These are phyloP conservation scores for Thozetella sp. DNA, from an alignment of 495 filamentous ascomycete species.

Conservation along the genomic window DNA sequence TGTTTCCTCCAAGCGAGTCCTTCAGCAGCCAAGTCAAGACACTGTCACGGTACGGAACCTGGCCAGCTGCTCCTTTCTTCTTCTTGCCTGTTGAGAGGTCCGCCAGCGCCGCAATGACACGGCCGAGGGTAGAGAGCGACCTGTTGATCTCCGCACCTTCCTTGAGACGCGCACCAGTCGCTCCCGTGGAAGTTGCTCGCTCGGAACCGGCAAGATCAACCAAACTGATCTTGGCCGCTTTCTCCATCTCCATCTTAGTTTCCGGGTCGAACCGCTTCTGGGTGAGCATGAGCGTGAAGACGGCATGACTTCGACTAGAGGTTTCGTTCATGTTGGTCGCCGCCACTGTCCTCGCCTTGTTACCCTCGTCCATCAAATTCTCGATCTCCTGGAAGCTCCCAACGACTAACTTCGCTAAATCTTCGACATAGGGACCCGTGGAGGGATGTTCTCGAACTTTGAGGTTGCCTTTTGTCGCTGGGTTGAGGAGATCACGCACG, in stretches of 20 bases:
- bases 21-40: conserved; percentile 97
- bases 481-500: conserved; percentile 94
- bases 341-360: conserved; percentile 96
- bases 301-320: conserved; percentile 95
- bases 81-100: conserved; percentile 88
- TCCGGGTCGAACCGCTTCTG: conserved; percentile 93
- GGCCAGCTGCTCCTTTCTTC: conserved; percentile 65
- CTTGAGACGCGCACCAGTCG: conserved; percentile 93
- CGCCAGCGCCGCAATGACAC: conserved; percentile 96
- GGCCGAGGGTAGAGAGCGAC: conserved; percentile 92
- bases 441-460: conserved; percentile 98
- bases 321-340: conserved; percentile 99
- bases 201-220: conserved; percentile 98
- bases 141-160: conserved; percentile 99
- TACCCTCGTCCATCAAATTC: conserved; percentile 98
- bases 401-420: conserved; percentile 97
- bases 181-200: conserved; percentile 92
- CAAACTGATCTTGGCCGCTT: conserved; percentile 95
- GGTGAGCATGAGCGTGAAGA: conserved; percentile 94
- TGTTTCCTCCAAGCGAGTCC: conserved; percentile 97
- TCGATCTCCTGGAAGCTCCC: conserved; percentile 95
- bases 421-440: conserved; percentile 96
- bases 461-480: conserved; percentile 92
- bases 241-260: conserved; percentile 95
- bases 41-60: conserved; percentile 97